Base-by-base conservation (phyloP, 257 asterid species). In the Solanum gracilifrons region DNA sequence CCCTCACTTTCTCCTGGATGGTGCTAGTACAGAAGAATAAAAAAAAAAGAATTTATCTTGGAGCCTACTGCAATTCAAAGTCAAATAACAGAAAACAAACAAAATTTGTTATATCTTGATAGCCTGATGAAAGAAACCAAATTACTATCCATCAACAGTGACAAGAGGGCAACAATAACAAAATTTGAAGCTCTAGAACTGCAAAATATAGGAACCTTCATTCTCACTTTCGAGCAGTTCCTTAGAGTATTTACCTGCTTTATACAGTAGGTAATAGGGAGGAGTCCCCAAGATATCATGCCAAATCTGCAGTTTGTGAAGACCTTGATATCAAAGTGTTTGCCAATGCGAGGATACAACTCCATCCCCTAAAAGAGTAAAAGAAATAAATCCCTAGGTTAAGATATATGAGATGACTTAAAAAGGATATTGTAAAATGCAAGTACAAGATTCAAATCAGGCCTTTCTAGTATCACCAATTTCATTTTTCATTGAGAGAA, bases 201-300 rank as follows among this genome's bases (percentile, higher is more conserved):
- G 87, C 9, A 41, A 71, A 46, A 13, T 31, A 13, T 72, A 29
- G 48, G 73, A 48, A 5, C 55, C 71, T 71, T 39, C 69, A 46
- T 71, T 72, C 85, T 86, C 87, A 71, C 68, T 72, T 46, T 86
- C 33, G 25, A 32, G 71, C 37, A 46, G 46, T 37, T 32, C 29
- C 58, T 85, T 16, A 41, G 86, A 51, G 43, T 72, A 88, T 43
- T 20, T 90, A 97, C 99, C 99, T 97, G 99, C 89, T 97, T 97
- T 89, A 97, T 95, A 94, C 98, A 95, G 89, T 95, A 97, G 18
- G 99, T 97, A 87, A 97, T 90, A 46, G 98, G 94, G 90, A 97
- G 98, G 90, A 97, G 98, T 71, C 95, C 99, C 99, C 99, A 97
- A 58, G 98, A 94, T 96, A 97, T 97, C 99, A 97, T 97, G 88